These are phyloP conservation scores for Alternaria atra DNA, from an alignment of 2,329 filamentous ascomycete species.

Conservation along the genomic window DNA sequence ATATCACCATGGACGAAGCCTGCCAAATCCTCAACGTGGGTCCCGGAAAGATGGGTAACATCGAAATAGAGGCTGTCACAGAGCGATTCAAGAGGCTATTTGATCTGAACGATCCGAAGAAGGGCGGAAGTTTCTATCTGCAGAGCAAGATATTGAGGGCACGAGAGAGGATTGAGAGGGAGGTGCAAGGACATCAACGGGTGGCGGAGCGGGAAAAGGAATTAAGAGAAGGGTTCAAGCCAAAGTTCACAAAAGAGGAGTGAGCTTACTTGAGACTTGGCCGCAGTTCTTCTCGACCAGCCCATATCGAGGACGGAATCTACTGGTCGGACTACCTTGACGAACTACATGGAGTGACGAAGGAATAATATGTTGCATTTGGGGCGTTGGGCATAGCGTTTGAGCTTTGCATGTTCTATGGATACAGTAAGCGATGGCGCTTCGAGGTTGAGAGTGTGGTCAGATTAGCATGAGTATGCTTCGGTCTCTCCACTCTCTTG, in stretches of 20 bases:
- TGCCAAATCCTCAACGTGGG: conserved; percentile 97
- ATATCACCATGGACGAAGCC: conserved; percentile 93
- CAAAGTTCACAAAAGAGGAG: conserved; percentile 88
- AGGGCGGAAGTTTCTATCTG: conserved; percentile 96
- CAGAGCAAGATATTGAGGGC: conserved; percentile 96
- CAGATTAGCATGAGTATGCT: conserved; percentile 12
- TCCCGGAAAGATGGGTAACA: conserved; percentile 79
- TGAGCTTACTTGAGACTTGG: conserved; percentile 21
- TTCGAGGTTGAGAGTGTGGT: conserved; percentile 6
- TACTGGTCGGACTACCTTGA: not conserved
- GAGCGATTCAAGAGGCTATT: conserved; percentile 94
- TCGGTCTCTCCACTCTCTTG: conserved; percentile 25
- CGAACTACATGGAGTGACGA: not conserved
- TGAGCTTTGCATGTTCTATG: conserved; percentile 14
- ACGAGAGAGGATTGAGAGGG: conserved; percentile 88
- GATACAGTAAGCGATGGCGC: conserved; percentile 18
- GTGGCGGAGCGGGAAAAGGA: conserved; percentile 79
- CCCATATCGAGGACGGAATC: not conserved
- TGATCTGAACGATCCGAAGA: conserved; percentile 92
- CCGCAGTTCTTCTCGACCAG: not conserved
- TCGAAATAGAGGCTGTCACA: conserved; percentile 80
- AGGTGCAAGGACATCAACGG: conserved; percentile 76
- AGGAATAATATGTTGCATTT: conserved; percentile 26
- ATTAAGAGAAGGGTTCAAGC: conserved; percentile 86
- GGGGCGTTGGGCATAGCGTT: conserved; percentile 38